Conservation (phyloP, 2,329 filamentous ascomycete species). For the Neonectria sp. region DNA sequence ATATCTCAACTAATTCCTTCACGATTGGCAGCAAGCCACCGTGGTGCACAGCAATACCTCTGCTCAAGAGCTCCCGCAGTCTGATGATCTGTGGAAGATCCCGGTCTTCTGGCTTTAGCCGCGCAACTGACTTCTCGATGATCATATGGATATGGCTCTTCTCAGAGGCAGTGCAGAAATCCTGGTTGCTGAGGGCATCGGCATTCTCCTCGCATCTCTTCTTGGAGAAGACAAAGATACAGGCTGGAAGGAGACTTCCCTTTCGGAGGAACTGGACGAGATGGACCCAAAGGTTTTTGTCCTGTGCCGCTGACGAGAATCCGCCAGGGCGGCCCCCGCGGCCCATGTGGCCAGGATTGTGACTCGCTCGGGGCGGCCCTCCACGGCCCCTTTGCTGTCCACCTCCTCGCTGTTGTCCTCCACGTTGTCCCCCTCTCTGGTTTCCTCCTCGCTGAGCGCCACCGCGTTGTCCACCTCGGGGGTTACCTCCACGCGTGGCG, state of each 20-base stretch:
- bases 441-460: constrained; percentile 57
- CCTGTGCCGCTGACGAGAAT: constrained; percentile 90
- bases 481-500: constrained; percentile 56
- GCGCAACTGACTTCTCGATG: constrained; percentile 93
- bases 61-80: constrained; percentile 85
- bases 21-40: constrained; percentile 95
- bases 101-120: constrained; percentile 91
- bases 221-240: constrained; percentile 99
- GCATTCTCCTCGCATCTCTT: constrained; percentile 98
- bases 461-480: constrained; percentile 54
- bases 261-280: constrained; percentile 93
- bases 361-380: constrained; percentile 70
- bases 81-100: constrained; percentile 92
- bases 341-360: constrained; percentile 87
- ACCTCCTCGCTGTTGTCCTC: constrained; percentile 63
- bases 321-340: constrained; percentile 88
- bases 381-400: constrained; percentile 67
- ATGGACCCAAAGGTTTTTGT: constrained; percentile 97
- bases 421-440: constrained; percentile 63
- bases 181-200: constrained; percentile 93
- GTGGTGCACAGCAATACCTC: constrained; percentile 96
- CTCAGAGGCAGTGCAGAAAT: constrained; percentile 93
- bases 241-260: constrained; percentile 88
- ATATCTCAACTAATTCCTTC: constrained; percentile 96
- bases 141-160: constrained; percentile 99